phyloP scores from a whole-genome alignment of 2,329 filamentous ascomycete species.

The Ascochyta koolunga region DNA sequence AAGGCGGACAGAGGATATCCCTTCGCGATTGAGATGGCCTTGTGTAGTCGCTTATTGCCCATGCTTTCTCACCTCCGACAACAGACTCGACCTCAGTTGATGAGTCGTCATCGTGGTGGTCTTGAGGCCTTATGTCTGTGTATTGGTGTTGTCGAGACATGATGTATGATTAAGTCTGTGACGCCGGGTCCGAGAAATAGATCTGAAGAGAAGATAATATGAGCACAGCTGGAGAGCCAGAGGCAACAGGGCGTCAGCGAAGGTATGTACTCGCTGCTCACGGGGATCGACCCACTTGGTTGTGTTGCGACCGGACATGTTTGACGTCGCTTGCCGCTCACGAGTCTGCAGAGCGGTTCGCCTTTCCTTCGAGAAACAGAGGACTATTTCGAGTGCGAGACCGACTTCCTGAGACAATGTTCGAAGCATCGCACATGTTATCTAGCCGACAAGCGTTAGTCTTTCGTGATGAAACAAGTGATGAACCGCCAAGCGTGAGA shows the following conservation, averaged over 20 bases:
- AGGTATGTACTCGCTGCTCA: constrained; percentile 22
- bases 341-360: constrained; percentile 20
- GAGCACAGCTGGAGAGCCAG: constrained; percentile 40
- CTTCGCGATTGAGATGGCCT: constrained; percentile 26
- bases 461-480: constrained; percentile 33
- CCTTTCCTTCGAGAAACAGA: constrained; percentile 7
- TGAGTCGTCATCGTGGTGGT: constrained; percentile 39
- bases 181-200: constrained; percentile 28
- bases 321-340: constrained; percentile 22
- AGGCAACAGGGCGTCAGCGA: constrained; percentile 20
- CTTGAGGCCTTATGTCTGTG: constrained; percentile 31
- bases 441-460: constrained; percentile 31
- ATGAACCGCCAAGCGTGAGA: constrained; percentile 44
- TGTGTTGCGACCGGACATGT: constrained; percentile 28
- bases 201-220: constrained; percentile 15
- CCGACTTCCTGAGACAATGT: constrained; percentile 22
- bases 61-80: constrained; percentile 37
- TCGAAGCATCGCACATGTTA: constrained; percentile 19
- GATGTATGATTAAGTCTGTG: constrained; percentile 16
- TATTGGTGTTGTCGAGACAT: constrained; percentile 43
- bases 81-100: constrained; percentile 44
- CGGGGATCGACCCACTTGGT: constrained; percentile 18
- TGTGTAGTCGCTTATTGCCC: constrained; percentile 27
- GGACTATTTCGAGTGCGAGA: constrained; percentile 9
- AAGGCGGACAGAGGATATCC: constrained; percentile 18